Evolutionary conservation across 169 alveolate genomes (phyloP).

Genomic region (Eimeria necatrix): DNA sequence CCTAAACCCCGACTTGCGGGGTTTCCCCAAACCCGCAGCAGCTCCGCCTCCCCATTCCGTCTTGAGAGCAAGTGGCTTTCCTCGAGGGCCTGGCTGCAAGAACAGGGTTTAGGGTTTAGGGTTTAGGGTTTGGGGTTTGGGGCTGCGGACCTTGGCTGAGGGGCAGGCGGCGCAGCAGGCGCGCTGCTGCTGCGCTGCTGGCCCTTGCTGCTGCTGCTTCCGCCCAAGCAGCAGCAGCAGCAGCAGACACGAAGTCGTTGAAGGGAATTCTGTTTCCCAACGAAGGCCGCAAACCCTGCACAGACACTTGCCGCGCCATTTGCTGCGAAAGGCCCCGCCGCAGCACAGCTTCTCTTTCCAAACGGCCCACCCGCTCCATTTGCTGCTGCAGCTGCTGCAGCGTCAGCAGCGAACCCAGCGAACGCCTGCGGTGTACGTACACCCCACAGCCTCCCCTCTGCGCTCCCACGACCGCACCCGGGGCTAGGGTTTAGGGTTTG

Average conservation of each 20-base stretch:
- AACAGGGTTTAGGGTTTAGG: neutral
- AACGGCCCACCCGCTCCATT: neutral
- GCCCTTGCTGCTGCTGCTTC: neutral
- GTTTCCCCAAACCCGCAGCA: neutral
- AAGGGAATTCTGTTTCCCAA: neutral
- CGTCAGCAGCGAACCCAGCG: neutral
- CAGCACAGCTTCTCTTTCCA: neutral
- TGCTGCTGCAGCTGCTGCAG: slow-evolving; percentile 8
- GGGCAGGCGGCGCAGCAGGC: neutral
- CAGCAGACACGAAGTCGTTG: neutral
- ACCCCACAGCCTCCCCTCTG: neutral
- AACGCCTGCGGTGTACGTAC: neutral
- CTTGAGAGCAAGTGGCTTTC: too few relatives aligned
- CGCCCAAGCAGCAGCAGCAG: neutral
- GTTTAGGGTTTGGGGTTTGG: neutral
- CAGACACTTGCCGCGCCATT: neutral
- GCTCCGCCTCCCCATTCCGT: too few relatives aligned
- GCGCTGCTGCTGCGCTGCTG: neutral
- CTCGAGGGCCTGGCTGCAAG: too few relatives aligned
- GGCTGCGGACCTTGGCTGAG: neutral
- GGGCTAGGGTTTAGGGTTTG: too few relatives aligned
- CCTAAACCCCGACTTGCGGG: neutral
- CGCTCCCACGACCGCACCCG: too few relatives aligned
- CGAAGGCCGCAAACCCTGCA: neutral
- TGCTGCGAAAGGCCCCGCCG: neutral